Base-by-base conservation (phyloP, 441 rosid genomes). In the Pelargonium cotyledonis region DNA sequence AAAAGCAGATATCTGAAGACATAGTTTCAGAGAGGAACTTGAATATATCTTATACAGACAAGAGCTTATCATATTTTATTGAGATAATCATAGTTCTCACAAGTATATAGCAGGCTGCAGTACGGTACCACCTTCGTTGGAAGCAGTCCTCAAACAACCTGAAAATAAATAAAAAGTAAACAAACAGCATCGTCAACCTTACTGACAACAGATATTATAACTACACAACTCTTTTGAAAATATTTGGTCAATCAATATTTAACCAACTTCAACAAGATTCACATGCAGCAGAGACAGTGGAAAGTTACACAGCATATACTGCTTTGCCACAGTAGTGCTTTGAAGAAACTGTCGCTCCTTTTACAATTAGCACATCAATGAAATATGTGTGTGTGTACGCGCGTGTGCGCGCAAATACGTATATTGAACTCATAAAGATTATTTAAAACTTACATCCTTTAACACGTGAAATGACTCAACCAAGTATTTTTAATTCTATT, bases 131-230 rank as follows among this genome's bases (percentile, higher is more conserved):
- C 81, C 98, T 89, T 67, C 91, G 77, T 74, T 92, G 99, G 89
- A 95, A 92, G 80, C 99, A 92, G 55, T 95, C 99, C 81, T 95
- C 99, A 73, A 90, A 95, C 80, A 95, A 82, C 89, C 99, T 95
- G 73, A 43, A 76, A 70, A 72, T 35, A 35, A 35, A 35, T 35
- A 35, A 26, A 6, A 19, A 60, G 63, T 60, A 60, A 60, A 60
- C 7, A 21, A 55, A 60, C 10, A 60, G 11, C 14, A 60, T 60
- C 63, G 23, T 60, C 63, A 60, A 8, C 63, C 63, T 21, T 60
- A 9, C 35, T 19, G 14, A 31, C 44, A 63, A 40, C 66, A 63
- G 19, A n/a, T 63, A 63, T 26, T 29, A 63, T 63, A 10, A 15
- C 29, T 10, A 21, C 18, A 60, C n/a, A 23, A 10, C 23, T 8